Evolutionary conservation across 768 basidiomycete genomes (phyloP).

Genomic region (Boletellus emodensis): DNA sequence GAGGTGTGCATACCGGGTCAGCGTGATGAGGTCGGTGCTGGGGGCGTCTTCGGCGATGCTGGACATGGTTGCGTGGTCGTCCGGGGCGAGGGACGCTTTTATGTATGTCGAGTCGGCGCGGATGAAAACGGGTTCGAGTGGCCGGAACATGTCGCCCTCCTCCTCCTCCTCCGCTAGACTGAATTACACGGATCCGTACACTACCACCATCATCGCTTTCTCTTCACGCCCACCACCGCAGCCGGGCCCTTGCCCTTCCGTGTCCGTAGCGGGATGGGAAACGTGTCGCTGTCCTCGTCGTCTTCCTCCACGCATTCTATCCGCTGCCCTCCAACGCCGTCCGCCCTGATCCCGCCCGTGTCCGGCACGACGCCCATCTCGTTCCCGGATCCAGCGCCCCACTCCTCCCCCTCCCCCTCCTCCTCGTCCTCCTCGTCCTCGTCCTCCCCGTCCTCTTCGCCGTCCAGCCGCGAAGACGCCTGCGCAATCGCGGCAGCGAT

Average conservation of each 20-base stretch:
- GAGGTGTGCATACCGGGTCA: constrained; percentile 62
- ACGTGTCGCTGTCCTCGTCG: constrained; percentile 63
- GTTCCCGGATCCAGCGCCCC: constrained; percentile 40
- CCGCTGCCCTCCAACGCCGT: constrained; percentile 20
- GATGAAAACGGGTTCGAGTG: constrained; percentile 18
- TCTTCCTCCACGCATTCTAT: constrained; percentile 15
- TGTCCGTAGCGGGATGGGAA: constrained; percentile 67
- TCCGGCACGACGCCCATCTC: constrained; percentile 55
- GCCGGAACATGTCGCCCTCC: constrained; percentile 19
- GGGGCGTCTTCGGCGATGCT: constrained; percentile 54
- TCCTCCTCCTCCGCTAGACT: too few species aligned
- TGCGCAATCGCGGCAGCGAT: constrained; percentile 79
- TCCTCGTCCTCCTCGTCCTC: constrained; percentile 41
- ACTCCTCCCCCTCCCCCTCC: constrained; percentile 39
- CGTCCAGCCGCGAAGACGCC: constrained; percentile 59
- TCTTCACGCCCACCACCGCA: constrained; percentile 49
- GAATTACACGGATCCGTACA: constrained; percentile 16
- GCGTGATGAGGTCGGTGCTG: constrained; percentile 84
- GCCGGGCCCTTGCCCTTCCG: constrained; percentile 58
- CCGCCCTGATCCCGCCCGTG: constrained; percentile 58
- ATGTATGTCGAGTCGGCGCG: constrained; percentile 8
- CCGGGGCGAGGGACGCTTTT: neutral
- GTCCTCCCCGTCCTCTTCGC: constrained; percentile 43
- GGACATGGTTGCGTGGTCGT: constrained; percentile 24
- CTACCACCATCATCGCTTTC: constrained; percentile 51